Base-by-base conservation (phyloP, 768 basidiomycete species). In the Ramaria rubella region DNA sequence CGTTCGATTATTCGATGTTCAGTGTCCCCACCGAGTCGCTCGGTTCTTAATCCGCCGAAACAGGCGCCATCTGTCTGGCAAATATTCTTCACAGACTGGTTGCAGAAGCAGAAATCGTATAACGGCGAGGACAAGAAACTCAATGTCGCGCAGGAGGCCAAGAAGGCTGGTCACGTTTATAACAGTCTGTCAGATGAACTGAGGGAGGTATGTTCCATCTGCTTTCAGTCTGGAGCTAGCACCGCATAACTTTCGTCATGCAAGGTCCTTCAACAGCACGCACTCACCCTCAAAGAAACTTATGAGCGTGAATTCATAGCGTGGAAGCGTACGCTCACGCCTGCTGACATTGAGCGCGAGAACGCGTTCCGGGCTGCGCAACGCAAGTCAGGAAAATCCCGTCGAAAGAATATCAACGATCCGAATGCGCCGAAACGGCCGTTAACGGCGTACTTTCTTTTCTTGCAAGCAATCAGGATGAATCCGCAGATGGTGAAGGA, bases 351-450 rank as follows among this genome's bases (percentile, higher is more conserved):
- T 93, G 90, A 93, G 3, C 86, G 85, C 67, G 94, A 96, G 80
- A 96, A 96, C 68, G 78, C 76, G 6, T 96, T 86, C 72, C 85
- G 94, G 40, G 85, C 94, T 38, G 90, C 91, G 29, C 93, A 95
- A 71, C 85, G 94, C 58, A 92, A 91, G 71, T 87, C 90, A 14
- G 94, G 94, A 60, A 93, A 92, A 70, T 93, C 89, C 36, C 80
- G 91, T 60, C 90, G 87, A 79, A 87, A 87, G 62, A 96, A 96
- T 68, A 88, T 96, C 72, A 95, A 94, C 74, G 93, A 96, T 68
- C 93, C 93, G 31, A 95, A n/a, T n/a, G n/a, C n/a, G n/a, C 94
- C 94, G 3, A 94, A 93, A 82, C 95, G 95, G 67, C 94, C 94
- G 5, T 81, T 95, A 43, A 87, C 84, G 67, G 92, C 94, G 0